Base-by-base conservation (phyloP, 495 filamentous ascomycete species). In the Talaromyces nanjingensis region DNA sequence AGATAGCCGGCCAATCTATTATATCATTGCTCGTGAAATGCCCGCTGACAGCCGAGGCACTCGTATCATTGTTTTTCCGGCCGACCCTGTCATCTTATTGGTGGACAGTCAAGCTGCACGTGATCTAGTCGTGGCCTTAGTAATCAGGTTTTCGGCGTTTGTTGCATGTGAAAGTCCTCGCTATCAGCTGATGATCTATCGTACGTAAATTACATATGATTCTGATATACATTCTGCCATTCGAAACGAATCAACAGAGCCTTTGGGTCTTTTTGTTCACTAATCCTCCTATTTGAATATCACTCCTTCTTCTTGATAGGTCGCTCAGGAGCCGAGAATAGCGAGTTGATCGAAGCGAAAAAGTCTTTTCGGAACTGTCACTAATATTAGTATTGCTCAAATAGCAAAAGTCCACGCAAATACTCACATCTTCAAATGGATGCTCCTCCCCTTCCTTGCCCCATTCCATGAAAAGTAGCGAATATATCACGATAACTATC, bases 391-490 rank as follows among this genome's bases (percentile, higher is more conserved):
- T 55, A 65, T 31, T 49, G 16, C 62, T 58, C 39, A 24, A 22
- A 18, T 42, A 22, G 1, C 14, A 16, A 31, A 5, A 5, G 2
- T 39, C 8, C 2, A 20, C 14, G 31, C 12, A 47, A 34, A 24
- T 12, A 72, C 73, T 68, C 58, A 80, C 76, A 60, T 76, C 83
- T 62, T 86, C 78, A 71, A 91, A 89, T 2, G 87, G 87, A 49
- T 62, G 60, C n/a, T 54, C 42, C 53, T 83, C 80, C 25, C 79
- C 78, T 62, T 83, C 79, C 16, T 80, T 76, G 64, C 82, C 81
- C 87, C 86, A 92, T 62, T 96, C 87, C 84, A 92, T 85, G 67
- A 90, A 92, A 8, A 96, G 78, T 27, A 92, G 78, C 5, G 84
- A 78, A 71, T 93, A 96, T n/a, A 85, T 71, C 12, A 88, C 29